phyloP scores from a whole-genome alignment of 192 early-diverging fungal genomes.

The Backusella tuberculispora region DNA sequence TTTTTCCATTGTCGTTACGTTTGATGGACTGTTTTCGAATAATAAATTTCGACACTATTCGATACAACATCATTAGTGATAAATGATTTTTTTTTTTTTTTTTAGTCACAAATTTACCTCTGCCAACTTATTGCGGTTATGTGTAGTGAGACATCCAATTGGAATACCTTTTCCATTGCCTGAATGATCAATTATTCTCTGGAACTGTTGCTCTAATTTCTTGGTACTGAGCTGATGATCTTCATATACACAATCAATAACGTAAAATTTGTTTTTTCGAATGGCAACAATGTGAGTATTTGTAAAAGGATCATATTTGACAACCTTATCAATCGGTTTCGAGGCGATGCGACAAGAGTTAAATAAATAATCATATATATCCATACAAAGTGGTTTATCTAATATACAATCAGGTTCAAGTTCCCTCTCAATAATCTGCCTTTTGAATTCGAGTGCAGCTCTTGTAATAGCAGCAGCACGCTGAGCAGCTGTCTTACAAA shows the following conservation, averaged over 20 bases:
- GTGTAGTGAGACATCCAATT: slow-evolving; percentile 86
- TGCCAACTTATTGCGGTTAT: slow-evolving; percentile 93
- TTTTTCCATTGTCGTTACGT: slow-evolving; percentile 71
- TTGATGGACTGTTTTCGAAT: slow-evolving; percentile 63
- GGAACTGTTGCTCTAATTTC: slow-evolving; percentile 81
- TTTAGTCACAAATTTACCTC: slow-evolving; percentile 37
- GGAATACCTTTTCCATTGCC: slow-evolving; percentile 68
- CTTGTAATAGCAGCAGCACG: slow-evolving; percentile 89
- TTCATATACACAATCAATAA: slow-evolving; percentile 69
- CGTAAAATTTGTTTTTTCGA: slow-evolving; percentile 90
- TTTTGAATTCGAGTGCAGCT: slow-evolving; percentile 87
- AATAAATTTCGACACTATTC: slow-evolving; percentile 61
- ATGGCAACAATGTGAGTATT: slow-evolving; percentile 88
- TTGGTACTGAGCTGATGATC: slow-evolving; percentile 80
- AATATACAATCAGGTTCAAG: slow-evolving; percentile 83
- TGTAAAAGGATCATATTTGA: slow-evolving; percentile 65
- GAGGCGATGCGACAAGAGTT: slow-evolving; percentile 89
- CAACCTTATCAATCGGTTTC: slow-evolving; percentile 82
- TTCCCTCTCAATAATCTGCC: slow-evolving; percentile 68
- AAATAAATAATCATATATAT: slow-evolving; percentile 96
- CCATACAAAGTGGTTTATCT: slow-evolving; percentile 78
- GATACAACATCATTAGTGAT: background rate
- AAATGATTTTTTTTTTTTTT: background rate
- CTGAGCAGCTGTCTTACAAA: slow-evolving; percentile 71
- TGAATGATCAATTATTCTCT: slow-evolving; percentile 67